A percentile compares a stretch with the other conserved stretches of the same genome.
Evolutionary conservation across 441 rosid species (phyloP).

Genomic region (Gossypium laxum): DNA sequence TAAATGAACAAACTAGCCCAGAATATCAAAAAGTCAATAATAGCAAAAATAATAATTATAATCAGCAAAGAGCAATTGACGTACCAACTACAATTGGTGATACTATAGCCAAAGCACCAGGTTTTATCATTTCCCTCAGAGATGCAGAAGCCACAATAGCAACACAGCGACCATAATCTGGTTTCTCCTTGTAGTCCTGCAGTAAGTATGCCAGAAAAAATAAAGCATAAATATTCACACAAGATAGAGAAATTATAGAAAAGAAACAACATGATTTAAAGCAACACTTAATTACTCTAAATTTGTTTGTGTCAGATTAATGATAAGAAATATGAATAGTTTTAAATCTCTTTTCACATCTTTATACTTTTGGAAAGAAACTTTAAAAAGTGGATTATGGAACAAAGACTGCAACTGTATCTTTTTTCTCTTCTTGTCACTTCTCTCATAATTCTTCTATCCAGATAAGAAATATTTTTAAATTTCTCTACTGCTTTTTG

Average conservation of each 20-base stretch:
- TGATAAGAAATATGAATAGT: not conserved
- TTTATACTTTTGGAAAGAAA: not conserved
- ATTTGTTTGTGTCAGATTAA: not conserved
- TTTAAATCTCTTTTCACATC: not conserved
- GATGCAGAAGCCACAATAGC: constrained; percentile 96
- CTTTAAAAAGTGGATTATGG: not conserved
- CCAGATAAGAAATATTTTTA: not conserved
- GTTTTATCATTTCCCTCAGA: constrained; percentile 91
- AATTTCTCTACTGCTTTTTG: not conserved
- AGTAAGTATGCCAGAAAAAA: not conserved
- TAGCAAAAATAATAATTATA: not conserved
- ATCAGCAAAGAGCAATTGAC: constrained; percentile 16
- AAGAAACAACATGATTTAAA: constrained; percentile 1
- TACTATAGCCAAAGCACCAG: constrained; percentile 82
- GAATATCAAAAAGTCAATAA: not conserved
- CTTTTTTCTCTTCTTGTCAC: not conserved
- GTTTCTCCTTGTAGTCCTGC: constrained; percentile 92
- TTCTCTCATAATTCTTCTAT: not conserved
- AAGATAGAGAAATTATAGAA: not conserved
- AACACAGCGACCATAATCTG: constrained; percentile 94
- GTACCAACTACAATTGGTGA: constrained; percentile 80
- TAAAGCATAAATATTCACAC: not conserved
- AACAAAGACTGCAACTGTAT: not conserved
- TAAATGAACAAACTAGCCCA: not conserved
- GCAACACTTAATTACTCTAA: not conserved